Percentiles rank a stretch among this genome's conserved stretches.
These are phyloP conservation scores for Scedosporium dehoogii DNA, from an alignment of 2,329 filamentous ascomycete genomes.

Conservation along the genomic window DNA sequence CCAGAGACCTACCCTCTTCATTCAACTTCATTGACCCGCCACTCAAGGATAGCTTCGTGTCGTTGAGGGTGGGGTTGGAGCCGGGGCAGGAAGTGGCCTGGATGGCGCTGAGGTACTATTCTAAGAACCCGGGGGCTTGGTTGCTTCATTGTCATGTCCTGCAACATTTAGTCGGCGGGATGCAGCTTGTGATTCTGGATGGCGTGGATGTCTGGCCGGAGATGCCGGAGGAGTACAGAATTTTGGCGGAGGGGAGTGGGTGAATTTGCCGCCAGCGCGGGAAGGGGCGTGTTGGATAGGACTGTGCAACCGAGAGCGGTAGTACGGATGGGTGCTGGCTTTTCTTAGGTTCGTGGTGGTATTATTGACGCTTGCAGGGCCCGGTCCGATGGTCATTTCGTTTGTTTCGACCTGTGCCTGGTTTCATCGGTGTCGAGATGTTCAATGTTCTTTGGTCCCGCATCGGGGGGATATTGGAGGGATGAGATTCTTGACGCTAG, in stretches of 20 bases:
- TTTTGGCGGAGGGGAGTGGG: not conserved
- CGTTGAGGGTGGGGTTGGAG: conserved; percentile 6
- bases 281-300: not conserved
- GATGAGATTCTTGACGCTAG: no score
- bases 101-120: conserved; percentile 43
- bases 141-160: conserved; percentile 47
- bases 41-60: conserved; percentile 32
- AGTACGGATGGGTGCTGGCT: not conserved
- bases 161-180: conserved; percentile 43
- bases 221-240: conserved; percentile 27
- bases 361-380: not conserved
- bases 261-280: not conserved
- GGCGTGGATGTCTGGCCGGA: conserved; percentile 32
- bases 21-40: conserved; percentile 51
- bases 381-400: not conserved
- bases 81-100: conserved; percentile 18
- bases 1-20: conserved; percentile 29
- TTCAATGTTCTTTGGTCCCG: no score
- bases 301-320: not conserved
- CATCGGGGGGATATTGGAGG: no score
- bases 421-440: no score
- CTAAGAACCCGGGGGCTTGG: conserved; percentile 42
- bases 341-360: not conserved
- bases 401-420: not conserved
- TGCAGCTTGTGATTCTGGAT: conserved; percentile 42